Evolutionary conservation across 352 stramenopile genomes (phyloP), one percentile per base, ranked within the genome.

Genomic region (Pythium aquatile): DNA sequence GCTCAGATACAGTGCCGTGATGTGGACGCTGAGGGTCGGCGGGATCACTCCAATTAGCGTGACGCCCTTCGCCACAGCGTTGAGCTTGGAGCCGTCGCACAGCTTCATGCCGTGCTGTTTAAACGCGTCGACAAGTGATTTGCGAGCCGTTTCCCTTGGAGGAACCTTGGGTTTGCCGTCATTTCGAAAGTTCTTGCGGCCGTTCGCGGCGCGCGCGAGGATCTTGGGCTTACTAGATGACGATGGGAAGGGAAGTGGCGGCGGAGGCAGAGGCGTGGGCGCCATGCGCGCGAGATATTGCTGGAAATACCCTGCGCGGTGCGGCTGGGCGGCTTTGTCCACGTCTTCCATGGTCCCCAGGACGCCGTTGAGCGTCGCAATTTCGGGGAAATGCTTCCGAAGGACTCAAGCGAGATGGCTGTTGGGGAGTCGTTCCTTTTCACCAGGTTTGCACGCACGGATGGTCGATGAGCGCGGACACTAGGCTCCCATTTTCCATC

Each of bases 1-100:
- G 58, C 86, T 95, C 63, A 95, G 65, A 61, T 93, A 95, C 44
- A 92, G 57, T 39, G 81, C 75, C 11, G 74, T 83, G 30, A 91
- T 74, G 29, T 75, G 72, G 14, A 68, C 63, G 8, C 71, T 73
- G 4, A 91, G 62, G 0, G 70, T 75, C 9, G 79, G 69, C 2
- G 80, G 83, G 29, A 90, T 66, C 16, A 58, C 67, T 1, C 84
- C 84, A 30, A 93, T 76, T 35, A 55, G 33, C 33, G 77, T 67
- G 16, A 93, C 68, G 1, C 72, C 69, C 56, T 91, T 91, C 3
- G 73, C 73, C 0, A 93, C 83, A 0, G 78, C 77, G 29, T 95
- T 93, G 16, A 95, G 74, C 60, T 90, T 87, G 54, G 82, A 66
- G 3, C 86, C 84, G 55, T 95, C 84, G 40, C 80, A 88, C 44